These are phyloP conservation scores for Kwoniella shandongensis DNA, from an alignment of 768 basidiomycete species.

Conservation along the genomic window DNA sequence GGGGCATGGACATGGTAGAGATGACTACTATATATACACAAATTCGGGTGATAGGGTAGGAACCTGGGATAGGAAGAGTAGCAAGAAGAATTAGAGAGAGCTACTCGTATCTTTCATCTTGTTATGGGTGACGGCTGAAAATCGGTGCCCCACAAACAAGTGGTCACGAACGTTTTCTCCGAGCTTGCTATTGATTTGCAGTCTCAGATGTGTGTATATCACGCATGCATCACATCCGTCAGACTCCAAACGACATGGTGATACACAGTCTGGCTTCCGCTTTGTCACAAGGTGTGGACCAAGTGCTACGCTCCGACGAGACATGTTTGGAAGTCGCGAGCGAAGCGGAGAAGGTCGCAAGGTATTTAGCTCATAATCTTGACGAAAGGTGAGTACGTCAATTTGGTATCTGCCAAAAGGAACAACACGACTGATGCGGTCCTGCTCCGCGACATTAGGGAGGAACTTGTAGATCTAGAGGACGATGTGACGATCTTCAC, in stretches of 20 bases:
- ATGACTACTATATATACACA: constrained; percentile 9
- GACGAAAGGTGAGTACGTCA: constrained; percentile 27
- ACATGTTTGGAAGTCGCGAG: constrained; percentile 16
- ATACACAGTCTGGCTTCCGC: not conserved
- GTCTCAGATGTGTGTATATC: too few species aligned
- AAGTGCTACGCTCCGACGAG: constrained; percentile 20
- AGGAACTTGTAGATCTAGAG: not conserved
- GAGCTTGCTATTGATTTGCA: too few species aligned
- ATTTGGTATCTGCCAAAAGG: too few species aligned
- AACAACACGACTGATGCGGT: not conserved
- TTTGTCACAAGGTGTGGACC: constrained; percentile 1
- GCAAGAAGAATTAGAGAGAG: too few species aligned
- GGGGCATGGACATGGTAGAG: constrained; percentile 27
- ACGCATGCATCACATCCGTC: not conserved
- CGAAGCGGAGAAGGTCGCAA: constrained; percentile 19
- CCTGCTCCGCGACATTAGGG: constrained; percentile 3
- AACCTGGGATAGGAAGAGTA: not conserved
- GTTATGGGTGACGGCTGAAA: too few species aligned
- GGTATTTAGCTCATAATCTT: constrained; percentile 35
- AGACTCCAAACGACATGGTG: constrained; percentile 4
- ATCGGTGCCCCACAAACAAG: too few species aligned
- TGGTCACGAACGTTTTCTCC: constrained; percentile 7
- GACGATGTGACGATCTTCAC: constrained; percentile 18
- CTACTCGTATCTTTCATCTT: too few species aligned
- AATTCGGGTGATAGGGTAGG: too few species aligned